phyloP scores from a whole-genome alignment of 1,139 yeast species.

The Zygosaccharomyces sapae region DNA sequence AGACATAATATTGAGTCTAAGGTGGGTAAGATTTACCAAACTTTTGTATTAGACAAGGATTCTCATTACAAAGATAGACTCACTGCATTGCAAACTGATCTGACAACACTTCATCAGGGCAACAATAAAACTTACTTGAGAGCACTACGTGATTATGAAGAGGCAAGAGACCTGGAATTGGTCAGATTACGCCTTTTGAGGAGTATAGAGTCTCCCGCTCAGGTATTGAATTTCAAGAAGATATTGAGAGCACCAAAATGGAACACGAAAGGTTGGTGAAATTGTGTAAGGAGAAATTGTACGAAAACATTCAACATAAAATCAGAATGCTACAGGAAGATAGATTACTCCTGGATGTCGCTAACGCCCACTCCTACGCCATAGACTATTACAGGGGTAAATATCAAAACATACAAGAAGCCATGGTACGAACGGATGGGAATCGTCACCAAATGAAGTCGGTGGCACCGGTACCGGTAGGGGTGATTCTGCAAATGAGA shows the following conservation, averaged over 20 bases:
- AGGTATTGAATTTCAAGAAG: constrained; percentile 72
- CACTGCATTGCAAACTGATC: constrained; percentile 66
- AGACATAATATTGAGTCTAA: constrained; percentile 66
- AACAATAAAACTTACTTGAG: constrained; percentile 60
- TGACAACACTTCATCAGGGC: constrained; percentile 81
- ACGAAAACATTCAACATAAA: constrained; percentile 73
- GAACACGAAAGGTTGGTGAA: constrained; percentile 79
- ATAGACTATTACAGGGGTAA: constrained; percentile 40
- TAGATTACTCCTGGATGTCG: constrained; percentile 78
- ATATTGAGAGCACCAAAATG: constrained; percentile 66
- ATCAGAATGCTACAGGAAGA: constrained; percentile 86
- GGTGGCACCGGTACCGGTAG: constrained; percentile 17
- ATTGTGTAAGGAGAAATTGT: constrained; percentile 75
- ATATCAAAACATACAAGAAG: constrained; percentile 39
- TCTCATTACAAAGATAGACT: constrained; percentile 70
- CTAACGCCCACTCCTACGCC: constrained; percentile 57
- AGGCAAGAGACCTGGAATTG: constrained; percentile 74
- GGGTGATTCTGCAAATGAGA: constrained; percentile 29
- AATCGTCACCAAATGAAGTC: constrained; percentile 37
- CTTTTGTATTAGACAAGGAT: constrained; percentile 68
- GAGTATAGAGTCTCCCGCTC: constrained; percentile 78
- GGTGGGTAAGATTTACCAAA: constrained; percentile 58
- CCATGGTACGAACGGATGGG: constrained; percentile 35
- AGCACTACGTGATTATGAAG: constrained; percentile 61
- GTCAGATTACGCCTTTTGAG: constrained; percentile 77